Conservation (phyloP, 768 basidiomycete species). For the Thelephora ganbajun region DNA sequence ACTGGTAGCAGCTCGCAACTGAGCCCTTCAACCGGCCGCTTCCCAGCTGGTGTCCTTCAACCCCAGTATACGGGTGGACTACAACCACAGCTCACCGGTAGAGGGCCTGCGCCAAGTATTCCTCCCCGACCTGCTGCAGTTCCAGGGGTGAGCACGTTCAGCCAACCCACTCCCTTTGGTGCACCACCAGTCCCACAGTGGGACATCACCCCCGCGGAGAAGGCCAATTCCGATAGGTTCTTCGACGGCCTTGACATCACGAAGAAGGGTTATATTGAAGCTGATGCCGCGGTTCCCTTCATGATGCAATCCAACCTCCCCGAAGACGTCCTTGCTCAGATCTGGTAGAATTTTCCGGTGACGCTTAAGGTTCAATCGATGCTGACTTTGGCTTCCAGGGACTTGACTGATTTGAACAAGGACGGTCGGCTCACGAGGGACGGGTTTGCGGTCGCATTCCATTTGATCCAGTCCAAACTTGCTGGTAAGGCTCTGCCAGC, state of each 20-base stretch:
- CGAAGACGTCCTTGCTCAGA: conserved; percentile 71
- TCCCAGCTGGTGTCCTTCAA: conserved; percentile 22
- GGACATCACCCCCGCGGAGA: conserved; percentile 78
- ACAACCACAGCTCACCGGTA: conserved; percentile 7
- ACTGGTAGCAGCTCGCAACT: conserved; percentile 47
- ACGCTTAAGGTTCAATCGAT: not conserved
- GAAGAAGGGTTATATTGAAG: conserved; percentile 73
- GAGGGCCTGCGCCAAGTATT: conserved; percentile 10
- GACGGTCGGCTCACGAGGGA: conserved; percentile 81
- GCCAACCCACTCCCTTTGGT: conserved; percentile 6
- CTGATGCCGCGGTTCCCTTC: conserved; percentile 90
- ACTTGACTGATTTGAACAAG: conserved; percentile 80
- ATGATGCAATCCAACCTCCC: conserved; percentile 82
- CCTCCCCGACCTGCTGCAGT: conserved; percentile 16
- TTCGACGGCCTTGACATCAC: conserved; percentile 74
- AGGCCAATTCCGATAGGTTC: conserved; percentile 59
- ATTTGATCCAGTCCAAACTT: conserved; percentile 80
- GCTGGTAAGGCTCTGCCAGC: conserved; percentile 65
- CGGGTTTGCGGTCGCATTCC: conserved; percentile 91
- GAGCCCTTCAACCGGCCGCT: conserved; percentile 37
- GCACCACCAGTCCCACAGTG: conserved; percentile 29
- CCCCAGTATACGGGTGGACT: conserved; percentile 54
- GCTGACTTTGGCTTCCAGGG: conserved; percentile 40
- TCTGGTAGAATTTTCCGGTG: conserved; percentile 57
- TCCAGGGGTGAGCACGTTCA: conserved; percentile 8